Base-by-base conservation (phyloP, 75 land plant genomes). In the Pseudotsuga menziesii region DNA sequence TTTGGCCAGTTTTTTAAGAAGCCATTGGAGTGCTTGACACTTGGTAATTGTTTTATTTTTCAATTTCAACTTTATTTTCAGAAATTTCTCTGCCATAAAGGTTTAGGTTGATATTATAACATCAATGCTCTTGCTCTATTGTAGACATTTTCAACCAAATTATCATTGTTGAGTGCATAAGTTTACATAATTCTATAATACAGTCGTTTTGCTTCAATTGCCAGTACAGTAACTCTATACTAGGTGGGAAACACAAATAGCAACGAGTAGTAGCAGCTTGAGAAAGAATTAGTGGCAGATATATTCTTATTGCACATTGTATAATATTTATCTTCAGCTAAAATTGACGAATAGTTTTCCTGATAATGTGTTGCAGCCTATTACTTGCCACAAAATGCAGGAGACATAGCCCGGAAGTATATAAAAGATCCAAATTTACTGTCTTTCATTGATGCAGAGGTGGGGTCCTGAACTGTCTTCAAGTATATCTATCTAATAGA, bases 301-400 rank as follows among this genome's bases (percentile, higher is more conserved):
- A 17, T 54, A 60, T 61, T 75, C 19, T 11, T 75, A 75, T 26
- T 2, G 16, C 73, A 54, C 41, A 20, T 52, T 15, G 76, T 63
- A 11, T 67, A 58, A 75, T 75, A 22, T 27, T 27, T 59, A 16
- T 39, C 25, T 58, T 17, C 26, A 26, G 26, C 0, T 62, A 59
- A 9, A 32, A 19, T 32, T n/a, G 12, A 26, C 15, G 67, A 75
- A 56, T 7, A 27, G 16, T 48, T 22, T 29, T 54, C 54, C 8
- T 67, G 26, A 70, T 84, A 29, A 41, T 79, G 13, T 32, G 72
- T 3, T 72, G 82, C 91, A 95, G 99, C 98, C 20, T 97, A 86
- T 83, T 97, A 92, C 86, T 66, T 97, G 76, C 98, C 99, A 12
- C 99, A 97, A 61, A 97, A 97, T 91, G 99, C 98, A 69, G 99